Evolutionary conservation across 2,329 filamentous ascomycete genomes (phyloP).

Genomic region (Xylariaceae sp.): DNA sequence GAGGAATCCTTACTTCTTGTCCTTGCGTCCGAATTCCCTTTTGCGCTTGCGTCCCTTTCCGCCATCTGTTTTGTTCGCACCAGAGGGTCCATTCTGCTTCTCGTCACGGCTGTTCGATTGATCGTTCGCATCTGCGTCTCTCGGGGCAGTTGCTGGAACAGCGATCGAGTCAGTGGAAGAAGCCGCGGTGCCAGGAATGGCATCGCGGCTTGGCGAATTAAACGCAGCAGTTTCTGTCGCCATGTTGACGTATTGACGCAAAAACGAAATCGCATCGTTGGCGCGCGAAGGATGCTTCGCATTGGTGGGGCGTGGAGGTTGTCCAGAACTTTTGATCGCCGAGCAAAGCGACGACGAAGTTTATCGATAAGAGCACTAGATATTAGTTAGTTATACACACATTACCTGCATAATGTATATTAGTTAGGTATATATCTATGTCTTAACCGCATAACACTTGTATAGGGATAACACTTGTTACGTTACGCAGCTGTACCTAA

Average conservation of each 20-base stretch:
- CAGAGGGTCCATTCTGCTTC: conserved; percentile 20
- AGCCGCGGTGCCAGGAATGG: not conserved
- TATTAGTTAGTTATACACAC: too few relatives aligned
- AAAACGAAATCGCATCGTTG: conserved; percentile 11
- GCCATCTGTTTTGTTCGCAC: conserved; percentile 20
- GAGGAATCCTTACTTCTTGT: conserved; percentile 20
- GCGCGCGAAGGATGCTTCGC: not conserved
- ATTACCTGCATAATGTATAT: too few relatives aligned
- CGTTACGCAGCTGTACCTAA: too few relatives aligned
- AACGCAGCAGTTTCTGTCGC: conserved; percentile 10
- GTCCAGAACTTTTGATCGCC: too few relatives aligned
- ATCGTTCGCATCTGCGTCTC: conserved; percentile 7
- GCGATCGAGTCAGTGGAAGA: conserved; percentile 5
- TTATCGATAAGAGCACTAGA: not conserved
- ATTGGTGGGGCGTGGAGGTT: not conserved
- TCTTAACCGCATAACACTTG: too few relatives aligned
- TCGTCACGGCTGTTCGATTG: conserved; percentile 15
- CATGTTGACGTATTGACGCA: conserved; percentile 8
- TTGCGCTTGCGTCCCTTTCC: conserved; percentile 24
- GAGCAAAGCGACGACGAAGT: not conserved
- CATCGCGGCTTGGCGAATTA: conserved; percentile 2
- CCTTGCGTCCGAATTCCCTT: conserved; percentile 13
- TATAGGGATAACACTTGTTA: too few relatives aligned
- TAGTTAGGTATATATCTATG: too few relatives aligned
- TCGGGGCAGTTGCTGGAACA: conserved; percentile 1